Evolutionary conservation across 306 rosid species (phyloP).

Genomic region (Pyrus betulifolia): DNA sequence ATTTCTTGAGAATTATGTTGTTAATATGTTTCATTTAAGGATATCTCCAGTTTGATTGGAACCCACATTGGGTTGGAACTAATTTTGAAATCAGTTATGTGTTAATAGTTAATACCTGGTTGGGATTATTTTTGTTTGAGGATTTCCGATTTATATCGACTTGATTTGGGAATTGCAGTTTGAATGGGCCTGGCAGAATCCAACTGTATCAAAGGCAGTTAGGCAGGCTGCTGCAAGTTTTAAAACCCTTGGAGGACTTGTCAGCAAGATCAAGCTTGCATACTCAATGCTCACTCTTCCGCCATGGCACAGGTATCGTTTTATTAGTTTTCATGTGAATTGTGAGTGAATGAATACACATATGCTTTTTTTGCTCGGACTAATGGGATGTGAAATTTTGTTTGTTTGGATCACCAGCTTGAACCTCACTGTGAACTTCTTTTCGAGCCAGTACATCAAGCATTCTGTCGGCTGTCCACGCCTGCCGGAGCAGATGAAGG

Average conservation of each 20-base stretch:
- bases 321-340: background rate
- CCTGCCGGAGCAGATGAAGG: conserved; percentile 68
- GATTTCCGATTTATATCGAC: background rate
- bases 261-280: conserved; percentile 82
- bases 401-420: conserved; percentile 37
- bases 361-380: background rate
- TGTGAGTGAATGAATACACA: background rate
- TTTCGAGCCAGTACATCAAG: conserved; percentile 69
- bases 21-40: background rate
- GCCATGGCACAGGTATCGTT: conserved; percentile 59
- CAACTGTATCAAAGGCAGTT: conserved; percentile 78
- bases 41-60: background rate
- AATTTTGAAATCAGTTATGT: background rate
- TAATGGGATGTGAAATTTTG: conserved; percentile 16
- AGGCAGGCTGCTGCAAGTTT: conserved; percentile 77
- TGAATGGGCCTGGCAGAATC: conserved; percentile 99
- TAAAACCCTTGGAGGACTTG: conserved; percentile 79
- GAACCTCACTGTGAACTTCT: conserved; percentile 69
- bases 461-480: conserved; percentile 73
- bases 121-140: background rate
- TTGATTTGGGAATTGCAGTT: conserved; percentile 49
- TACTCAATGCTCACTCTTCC: conserved; percentile 93
- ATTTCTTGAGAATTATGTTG: background rate
- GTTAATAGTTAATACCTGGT: background rate
- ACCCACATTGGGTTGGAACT: background rate